These are phyloP conservation scores for Straminergon stramineum DNA, from an alignment of 225 moss, liverwort and hornwort species.

Conservation along the genomic window DNA sequence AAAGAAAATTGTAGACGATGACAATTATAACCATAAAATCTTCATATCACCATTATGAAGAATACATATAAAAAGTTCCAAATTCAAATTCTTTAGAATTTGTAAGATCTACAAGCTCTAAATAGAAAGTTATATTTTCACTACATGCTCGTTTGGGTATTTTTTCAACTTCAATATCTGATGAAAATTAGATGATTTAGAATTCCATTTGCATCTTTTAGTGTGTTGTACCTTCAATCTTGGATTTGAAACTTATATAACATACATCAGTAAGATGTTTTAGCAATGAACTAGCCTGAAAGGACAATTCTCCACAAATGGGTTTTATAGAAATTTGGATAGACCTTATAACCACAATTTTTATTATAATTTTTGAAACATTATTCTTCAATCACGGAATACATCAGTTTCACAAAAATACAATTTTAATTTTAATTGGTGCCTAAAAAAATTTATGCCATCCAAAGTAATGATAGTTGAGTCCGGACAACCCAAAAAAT, in stretches of 20 bases:
- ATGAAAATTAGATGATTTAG: background rate
- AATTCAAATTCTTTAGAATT: background rate
- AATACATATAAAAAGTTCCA: background rate
- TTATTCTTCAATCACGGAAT: background rate
- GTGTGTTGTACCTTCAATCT: too few species aligned
- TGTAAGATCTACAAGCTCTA: background rate
- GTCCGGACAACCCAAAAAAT: accelerated
- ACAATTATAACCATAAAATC: background rate
- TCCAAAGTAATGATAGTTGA: background rate
- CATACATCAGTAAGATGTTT: background rate
- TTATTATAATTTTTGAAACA: background rate
- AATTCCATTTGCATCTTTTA: background rate
- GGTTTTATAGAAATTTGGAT: background rate
- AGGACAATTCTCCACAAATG: accelerated
- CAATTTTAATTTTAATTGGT: background rate
- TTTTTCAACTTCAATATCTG: background rate
- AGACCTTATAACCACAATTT: accelerated
- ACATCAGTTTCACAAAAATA: background rate
- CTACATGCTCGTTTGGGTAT: accelerated
- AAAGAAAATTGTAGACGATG: background rate
- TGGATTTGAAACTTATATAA: background rate
- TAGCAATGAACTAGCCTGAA: background rate
- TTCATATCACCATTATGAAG: background rate
- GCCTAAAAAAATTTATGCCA: background rate
- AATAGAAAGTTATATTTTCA: background rate